A percentile compares a stretch with the other conserved stretches of the same genome.
Conservation (phyloP, 352 stramenopile genomes). For the Aphanomyces euteiches region DNA sequence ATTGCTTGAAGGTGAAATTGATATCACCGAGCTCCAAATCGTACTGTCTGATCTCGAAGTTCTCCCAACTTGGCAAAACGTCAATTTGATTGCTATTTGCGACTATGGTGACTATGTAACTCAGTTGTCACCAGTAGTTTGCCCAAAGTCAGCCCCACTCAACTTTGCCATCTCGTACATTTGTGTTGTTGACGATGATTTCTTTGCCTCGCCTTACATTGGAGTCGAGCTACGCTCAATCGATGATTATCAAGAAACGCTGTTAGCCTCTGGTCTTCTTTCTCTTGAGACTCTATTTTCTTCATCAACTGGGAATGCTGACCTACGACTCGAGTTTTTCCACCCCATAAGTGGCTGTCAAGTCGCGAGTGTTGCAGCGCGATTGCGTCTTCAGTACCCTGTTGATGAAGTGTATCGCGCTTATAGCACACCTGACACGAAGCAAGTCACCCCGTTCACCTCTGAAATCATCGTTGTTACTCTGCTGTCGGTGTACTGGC, state of each 20-base stretch:
- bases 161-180: neutral
- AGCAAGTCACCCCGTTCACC: neutral
- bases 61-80: too few relatives aligned
- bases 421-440: neutral
- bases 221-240: slow-evolving; percentile 6
- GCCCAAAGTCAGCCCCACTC: neutral
- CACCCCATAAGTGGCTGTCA: neutral
- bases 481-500: neutral
- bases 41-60: too few relatives aligned
- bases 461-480: neutral
- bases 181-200: neutral
- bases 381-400: neutral
- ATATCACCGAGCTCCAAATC: too few relatives aligned
- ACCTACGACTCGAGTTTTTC: too few relatives aligned
- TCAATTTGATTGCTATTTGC: too few relatives aligned
- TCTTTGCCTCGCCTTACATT: neutral
- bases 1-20: too few relatives aligned
- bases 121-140: neutral
- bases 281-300: too few relatives aligned
- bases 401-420: neutral
- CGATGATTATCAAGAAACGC: neutral
- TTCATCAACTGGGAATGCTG: too few relatives aligned
- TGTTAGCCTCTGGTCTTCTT: too few relatives aligned
- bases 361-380: neutral
- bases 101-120: slow-evolving; percentile 15